phyloP scores from a whole-genome alignment of 192 early-diverging fungal genomes.

The Allomyces macrogynus region DNA sequence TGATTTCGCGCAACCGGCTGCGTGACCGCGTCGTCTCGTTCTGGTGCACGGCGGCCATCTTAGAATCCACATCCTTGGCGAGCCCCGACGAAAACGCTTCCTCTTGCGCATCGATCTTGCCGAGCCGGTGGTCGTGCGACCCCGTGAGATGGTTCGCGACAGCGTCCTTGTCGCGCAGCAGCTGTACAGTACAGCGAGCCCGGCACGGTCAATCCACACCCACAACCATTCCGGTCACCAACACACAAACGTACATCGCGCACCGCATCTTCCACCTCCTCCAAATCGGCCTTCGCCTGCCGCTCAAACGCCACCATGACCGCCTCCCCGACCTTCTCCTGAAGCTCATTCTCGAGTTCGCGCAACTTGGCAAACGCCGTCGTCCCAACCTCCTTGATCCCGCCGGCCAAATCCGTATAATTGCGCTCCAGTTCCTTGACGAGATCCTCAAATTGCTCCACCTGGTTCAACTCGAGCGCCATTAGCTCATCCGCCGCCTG shows the following conservation, averaged over 20 bases:
- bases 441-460: constrained; percentile 44
- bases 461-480: constrained; percentile 30
- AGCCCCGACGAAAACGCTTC: constrained; percentile 28
- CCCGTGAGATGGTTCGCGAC: constrained; percentile 33
- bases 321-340: constrained; percentile 30
- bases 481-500: constrained; percentile 25
- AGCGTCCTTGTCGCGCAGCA: constrained; percentile 35
- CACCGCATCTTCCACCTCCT: constrained; percentile 25
- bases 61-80: constrained; percentile 20
- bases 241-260: constrained; percentile 7
- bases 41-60: constrained; percentile 23
- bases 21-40: constrained; percentile 27
- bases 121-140: constrained; percentile 30
- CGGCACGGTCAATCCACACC: neutral
- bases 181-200: constrained; percentile 8
- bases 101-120: constrained; percentile 17
- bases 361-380: constrained; percentile 25
- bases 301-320: constrained; percentile 26
- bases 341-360: constrained; percentile 36
- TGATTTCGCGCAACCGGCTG: constrained; percentile 30
- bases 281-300: constrained; percentile 33
- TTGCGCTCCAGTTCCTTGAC: constrained; percentile 39
- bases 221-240: no score
- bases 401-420: constrained; percentile 27
- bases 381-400: constrained; percentile 26